These are phyloP conservation scores for Apiospora saccharicola DNA, from an alignment of 2,329 filamentous ascomycete species.

Conservation along the genomic window DNA sequence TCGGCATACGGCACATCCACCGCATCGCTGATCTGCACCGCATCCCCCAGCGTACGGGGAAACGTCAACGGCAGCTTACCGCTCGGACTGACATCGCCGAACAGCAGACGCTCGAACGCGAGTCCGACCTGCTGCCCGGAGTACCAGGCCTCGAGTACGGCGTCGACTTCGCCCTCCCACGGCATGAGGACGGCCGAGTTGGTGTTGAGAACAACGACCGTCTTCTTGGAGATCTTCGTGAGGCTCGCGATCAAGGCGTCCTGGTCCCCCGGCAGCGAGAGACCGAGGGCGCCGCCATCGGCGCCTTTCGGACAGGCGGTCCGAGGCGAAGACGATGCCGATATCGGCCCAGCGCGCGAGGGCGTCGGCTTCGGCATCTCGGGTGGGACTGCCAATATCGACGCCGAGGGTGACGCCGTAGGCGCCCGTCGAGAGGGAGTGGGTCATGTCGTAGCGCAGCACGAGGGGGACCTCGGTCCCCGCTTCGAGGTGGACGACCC, in stretches of 20 bases:
- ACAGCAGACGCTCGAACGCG: slow-evolving; percentile 67
- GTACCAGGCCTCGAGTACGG: slow-evolving; percentile 65
- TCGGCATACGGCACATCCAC: slow-evolving; percentile 44
- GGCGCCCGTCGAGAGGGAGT: slow-evolving; percentile 24
- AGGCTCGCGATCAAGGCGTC: slow-evolving; percentile 25
- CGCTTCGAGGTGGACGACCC: slow-evolving; percentile 27
- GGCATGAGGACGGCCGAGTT: slow-evolving; percentile 27
- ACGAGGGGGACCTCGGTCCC: slow-evolving; percentile 26
- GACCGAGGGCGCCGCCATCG: slow-evolving; percentile 29
- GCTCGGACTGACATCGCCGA: slow-evolving; percentile 65
- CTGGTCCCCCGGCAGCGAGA: slow-evolving; percentile 27
- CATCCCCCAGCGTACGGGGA: slow-evolving; percentile 57
- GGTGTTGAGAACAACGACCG: slow-evolving; percentile 27
- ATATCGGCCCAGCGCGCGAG: slow-evolving; percentile 30
- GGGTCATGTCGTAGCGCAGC: slow-evolving; percentile 27
- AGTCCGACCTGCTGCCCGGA: slow-evolving; percentile 69
- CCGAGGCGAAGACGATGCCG: slow-evolving; percentile 32
- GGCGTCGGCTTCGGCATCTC: slow-evolving; percentile 25
- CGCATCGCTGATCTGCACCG: slow-evolving; percentile 47
- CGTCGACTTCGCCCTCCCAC: slow-evolving; percentile 52
- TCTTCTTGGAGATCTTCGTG: neutral
- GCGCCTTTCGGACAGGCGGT: slow-evolving; percentile 27
- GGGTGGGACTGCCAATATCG: neutral
- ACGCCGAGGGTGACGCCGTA: slow-evolving; percentile 30
- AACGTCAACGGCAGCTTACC: slow-evolving; percentile 67